These are phyloP conservation scores for Clonostachys rosea DNA, from an alignment of 2,329 filamentous ascomycete genomes.

Conservation along the genomic window DNA sequence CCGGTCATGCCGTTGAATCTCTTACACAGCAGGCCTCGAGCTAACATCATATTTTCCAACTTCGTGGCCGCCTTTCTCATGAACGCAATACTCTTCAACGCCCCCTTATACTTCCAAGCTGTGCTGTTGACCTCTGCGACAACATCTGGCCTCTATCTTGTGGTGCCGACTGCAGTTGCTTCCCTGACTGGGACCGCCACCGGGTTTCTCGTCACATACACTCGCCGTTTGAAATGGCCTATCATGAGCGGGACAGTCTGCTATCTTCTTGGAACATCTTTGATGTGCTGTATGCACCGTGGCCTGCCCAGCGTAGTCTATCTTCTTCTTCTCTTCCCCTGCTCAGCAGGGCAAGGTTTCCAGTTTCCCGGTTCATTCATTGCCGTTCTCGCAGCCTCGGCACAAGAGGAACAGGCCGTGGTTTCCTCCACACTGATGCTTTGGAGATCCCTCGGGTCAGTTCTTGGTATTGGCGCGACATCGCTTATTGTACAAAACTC, in stretches of 20 bases:
- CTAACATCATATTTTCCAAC: constrained; percentile 54
- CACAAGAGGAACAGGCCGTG: constrained; percentile 60
- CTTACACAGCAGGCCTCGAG: constrained; percentile 42
- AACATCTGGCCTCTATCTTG: constrained; percentile 66
- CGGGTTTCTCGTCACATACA: constrained; percentile 58
- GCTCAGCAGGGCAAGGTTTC: constrained; percentile 56
- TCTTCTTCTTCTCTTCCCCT: constrained; percentile 51
- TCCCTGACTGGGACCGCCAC: constrained; percentile 51
- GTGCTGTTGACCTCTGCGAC: constrained; percentile 68
- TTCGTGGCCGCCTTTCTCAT: constrained; percentile 43
- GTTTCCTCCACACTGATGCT: constrained; percentile 67
- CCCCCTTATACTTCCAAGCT: constrained; percentile 70
- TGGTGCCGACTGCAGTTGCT: constrained; percentile 55
- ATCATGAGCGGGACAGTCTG: constrained; percentile 43
- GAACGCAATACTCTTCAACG: constrained; percentile 55
- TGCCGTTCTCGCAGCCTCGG: constrained; percentile 53
- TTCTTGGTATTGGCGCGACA: constrained; percentile 68
- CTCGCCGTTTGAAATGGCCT: constrained; percentile 55
- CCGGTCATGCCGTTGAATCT: constrained; percentile 59
- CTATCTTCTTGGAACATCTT: constrained; percentile 43
- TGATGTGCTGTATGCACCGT: constrained; percentile 42
- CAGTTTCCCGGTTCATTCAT: constrained; percentile 62
- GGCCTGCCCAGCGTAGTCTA: constrained; percentile 48
- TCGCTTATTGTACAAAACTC: constrained; percentile 72
- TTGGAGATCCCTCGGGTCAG: constrained; percentile 66